Evolutionary conservation across 2,329 filamentous ascomycete genomes (phyloP), one percentile per base, ranked within the genome.

Genomic region (Stagonosporopsis cucurbitacearum): DNA sequence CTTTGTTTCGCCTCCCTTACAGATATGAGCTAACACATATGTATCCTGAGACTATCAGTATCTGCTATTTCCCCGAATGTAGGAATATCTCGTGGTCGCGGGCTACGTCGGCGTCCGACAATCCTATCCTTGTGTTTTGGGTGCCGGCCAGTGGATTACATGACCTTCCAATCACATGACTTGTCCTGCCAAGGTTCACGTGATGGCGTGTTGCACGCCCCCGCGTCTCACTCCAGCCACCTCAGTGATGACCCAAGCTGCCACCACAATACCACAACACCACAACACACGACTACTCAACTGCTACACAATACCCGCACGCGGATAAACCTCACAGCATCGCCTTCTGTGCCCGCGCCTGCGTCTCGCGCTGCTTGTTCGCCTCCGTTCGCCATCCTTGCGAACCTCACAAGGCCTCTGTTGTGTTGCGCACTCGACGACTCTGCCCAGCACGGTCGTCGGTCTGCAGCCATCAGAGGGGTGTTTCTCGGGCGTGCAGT

Each of bases 351-450:
- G 7, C 15, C 30, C 30, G 32, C 35, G 30, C 22, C 33, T 8
- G 25, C 36, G 28, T 50, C 47, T 41, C 28, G 28, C 28, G 47
- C 20, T 30, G 28, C 26, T 35, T 36, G 47, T 22, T 32, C n/a
- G 39, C 22, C 26, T 40, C 47, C 33, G 37, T 43, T 39, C 22
- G 32, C 28, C 37, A 42, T 50, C 39, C 47, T 50, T 50, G 47
- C 47, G 50, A 46, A 33, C 33, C 17, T 49, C 47, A 50, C 47
- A 50, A 42, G 47, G 47, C 47, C 47, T 50, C 22, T 36, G 19
- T 17, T 39, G 30, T 30, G 47, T 22, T 9, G 25, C n/a, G 23
- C 22, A 36, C 48, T 22, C 32, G 39, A 23, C 32, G 37, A 7
- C 28, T 47, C 44, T 17, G 23, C 44, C 40, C 15, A 28, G 37